phyloP scores from a whole-genome alignment of 768 basidiomycete species.

The Russula earlei region DNA sequence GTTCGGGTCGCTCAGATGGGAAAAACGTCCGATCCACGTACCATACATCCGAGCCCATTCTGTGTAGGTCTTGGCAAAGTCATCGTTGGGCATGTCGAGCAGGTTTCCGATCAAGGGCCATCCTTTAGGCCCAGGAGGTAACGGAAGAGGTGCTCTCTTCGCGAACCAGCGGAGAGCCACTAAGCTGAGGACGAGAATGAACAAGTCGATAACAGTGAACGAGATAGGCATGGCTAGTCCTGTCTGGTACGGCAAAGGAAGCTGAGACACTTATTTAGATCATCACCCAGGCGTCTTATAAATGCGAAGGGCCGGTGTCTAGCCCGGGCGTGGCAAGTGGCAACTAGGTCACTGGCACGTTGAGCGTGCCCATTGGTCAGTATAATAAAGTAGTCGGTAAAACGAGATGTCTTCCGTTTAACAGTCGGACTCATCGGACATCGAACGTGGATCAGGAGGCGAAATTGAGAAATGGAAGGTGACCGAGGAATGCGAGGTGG shows the following conservation, averaged over 20 bases:
- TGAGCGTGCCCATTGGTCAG: neutral
- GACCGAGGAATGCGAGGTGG: too few relatives aligned
- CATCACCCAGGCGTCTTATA: neutral
- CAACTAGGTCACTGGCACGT: neutral
- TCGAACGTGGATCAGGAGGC: too few relatives aligned
- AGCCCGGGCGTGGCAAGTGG: too few relatives aligned
- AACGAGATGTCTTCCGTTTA: too few relatives aligned
- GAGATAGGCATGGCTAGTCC: neutral
- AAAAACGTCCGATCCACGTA: neutral
- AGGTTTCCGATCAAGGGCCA: slow-evolving; percentile 5
- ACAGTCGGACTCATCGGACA: too few relatives aligned
- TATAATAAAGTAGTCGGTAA: neutral
- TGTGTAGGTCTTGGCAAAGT: neutral
- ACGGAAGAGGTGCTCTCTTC: neutral
- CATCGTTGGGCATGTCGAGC: neutral
- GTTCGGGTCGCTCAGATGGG: neutral
- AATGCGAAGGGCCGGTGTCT: too few relatives aligned
- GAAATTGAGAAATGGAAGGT: too few relatives aligned
- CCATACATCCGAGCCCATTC: slow-evolving; percentile 5
- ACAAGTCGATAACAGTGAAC: neutral
- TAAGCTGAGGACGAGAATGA: neutral
- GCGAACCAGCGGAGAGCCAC: neutral
- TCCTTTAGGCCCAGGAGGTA: slow-evolving; percentile 8
- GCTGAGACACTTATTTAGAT: neutral
- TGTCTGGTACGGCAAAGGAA: neutral